Evolutionary conservation across 106 monocot genomes (phyloP), one percentile per base, ranked within the genome.

Genomic region (Triglochin maritima): DNA sequence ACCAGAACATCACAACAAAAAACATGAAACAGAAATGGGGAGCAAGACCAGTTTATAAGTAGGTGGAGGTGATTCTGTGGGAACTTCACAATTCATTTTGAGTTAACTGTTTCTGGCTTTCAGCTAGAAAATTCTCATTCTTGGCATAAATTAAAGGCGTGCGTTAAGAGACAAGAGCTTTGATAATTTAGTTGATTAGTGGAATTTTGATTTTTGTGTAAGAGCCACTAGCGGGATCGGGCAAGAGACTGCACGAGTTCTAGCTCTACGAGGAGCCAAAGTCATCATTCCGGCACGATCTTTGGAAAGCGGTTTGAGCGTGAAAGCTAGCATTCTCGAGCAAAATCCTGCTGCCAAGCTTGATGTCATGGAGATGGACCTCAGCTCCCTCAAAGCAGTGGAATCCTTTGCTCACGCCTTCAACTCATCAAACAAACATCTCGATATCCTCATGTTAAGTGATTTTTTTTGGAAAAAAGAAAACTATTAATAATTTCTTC

Each of bases 361-460:
- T 52, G 71, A 87, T 7, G 87, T 94, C 58, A 65, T 82, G 81
- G 89, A 94, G 81, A 81, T 90, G 81, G 94, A 94, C 57, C 81
- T 89, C 54, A 82, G 75, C 74, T 94, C 94, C 53, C 75, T 94
- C 42, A 61, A 78, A 56, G 89, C 94, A 1, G 87, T 94, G 6
- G 57, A 71, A 17, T 64, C 77, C 16, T 94, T 94, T 62, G 87
- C 82, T n/a, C 58, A 49, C 1, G 61, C 80, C 57, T 94, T 94
- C 82, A 71, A 63, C 63, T 69, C 78, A 47, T 79, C 89, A 8
- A 71, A 85, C 67, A 64, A 77, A 17, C 82, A 78, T 46, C 64
- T 94, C 16, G 87, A 94, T 75, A 83, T 94, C 48, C 94, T 87
- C 62, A 81, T 94, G 94, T 94, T 63, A 73, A 82, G 62, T n/a